Evolutionary conservation across 2,329 filamentous ascomycete species (phyloP), one percentile per base, ranked within the genome.

Genomic region (Cercospora zeina): DNA sequence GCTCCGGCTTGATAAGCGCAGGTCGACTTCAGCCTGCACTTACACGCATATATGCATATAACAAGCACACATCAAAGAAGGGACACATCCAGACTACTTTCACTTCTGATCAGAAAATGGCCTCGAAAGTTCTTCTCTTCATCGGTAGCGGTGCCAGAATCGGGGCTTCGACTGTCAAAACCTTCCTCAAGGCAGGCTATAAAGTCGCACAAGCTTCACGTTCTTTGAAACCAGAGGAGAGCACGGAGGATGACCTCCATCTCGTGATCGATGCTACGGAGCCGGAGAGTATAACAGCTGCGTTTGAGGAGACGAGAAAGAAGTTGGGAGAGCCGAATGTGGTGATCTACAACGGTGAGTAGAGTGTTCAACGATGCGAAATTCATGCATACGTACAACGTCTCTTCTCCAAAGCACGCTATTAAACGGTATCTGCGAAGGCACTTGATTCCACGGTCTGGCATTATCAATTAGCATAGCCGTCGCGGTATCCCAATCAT

Each of bases 61-160:
- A 45, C 16, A 45, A 24, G 16, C 19, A 24, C 16, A 39, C 6
- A 7, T 11, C 39, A 3, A 45, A 45, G 16, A n/a, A 45, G 19
- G 24, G 24, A 27, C 24, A 27, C 24, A 27, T 27, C 24, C 24
- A 27, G 6, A 13, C 21, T 7, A 53, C 9, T 33, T 7, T 10
- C 8, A 10, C 1, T 6, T 34, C 30, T 2, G 1, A 11, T 33
- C 10, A 10, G 16, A 13, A 14, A 16, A 58, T 58, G 55, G 16
- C 55, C 5, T 34, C 55, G 4, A 58, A 49, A 61, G 64, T 75
- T 63, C 67, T 74, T 47, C 73, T 80, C 59, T 77, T 81, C 64
- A 74, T 81, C 47, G 79, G 79, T 36, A 72, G 77, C 8, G 79
- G 79, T 2, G 62, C 77, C 53, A 80, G 77, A 58, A 69, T 80